These are phyloP conservation scores for Boletus sp. DNA, from an alignment of 768 basidiomycete species.

Conservation along the genomic window DNA sequence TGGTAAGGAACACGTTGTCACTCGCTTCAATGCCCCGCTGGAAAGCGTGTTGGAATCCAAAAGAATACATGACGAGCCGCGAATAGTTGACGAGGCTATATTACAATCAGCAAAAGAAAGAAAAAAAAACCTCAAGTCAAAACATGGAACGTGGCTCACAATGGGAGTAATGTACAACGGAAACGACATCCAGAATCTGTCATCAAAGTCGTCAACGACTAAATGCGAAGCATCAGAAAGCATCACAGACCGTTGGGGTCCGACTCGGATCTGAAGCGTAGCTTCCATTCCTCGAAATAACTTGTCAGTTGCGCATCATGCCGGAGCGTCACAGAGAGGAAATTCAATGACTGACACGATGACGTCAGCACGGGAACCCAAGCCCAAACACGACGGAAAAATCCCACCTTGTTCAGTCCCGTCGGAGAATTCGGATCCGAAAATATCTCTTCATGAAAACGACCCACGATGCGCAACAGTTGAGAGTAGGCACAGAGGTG, in stretches of 20 bases:
- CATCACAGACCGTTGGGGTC: conserved; percentile 48
- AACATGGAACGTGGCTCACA: conserved; percentile 45
- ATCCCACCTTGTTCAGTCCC: conserved; percentile 62
- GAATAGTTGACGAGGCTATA: conserved; percentile 70
- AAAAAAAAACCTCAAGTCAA: no score
- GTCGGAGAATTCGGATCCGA: conserved; percentile 64
- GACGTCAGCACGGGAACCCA: background rate
- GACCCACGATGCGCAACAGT: conserved; percentile 64
- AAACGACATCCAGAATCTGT: conserved; percentile 58
- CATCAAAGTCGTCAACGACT: background rate
- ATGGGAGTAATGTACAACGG: conserved; percentile 66
- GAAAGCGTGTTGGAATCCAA: conserved; percentile 82
- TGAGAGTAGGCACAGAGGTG: conserved; percentile 73
- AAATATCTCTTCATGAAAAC: conserved; percentile 75
- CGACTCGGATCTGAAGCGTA: conserved; percentile 55
- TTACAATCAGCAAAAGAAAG: conserved; percentile 7
- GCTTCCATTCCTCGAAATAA: conserved; percentile 67
- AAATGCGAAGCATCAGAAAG: no score
- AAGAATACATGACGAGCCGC: conserved; percentile 81
- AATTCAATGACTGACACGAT: conserved; percentile 54
- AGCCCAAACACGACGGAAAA: background rate
- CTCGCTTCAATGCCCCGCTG: conserved; percentile 60
- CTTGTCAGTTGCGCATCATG: conserved; percentile 56
- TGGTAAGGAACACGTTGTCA: conserved; percentile 65
- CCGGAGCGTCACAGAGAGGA: conserved; percentile 56